Evolutionary conservation across 2,329 filamentous ascomycete species (phyloP), one percentile per base, ranked within the genome.

Genomic region (Hypoxylon sp.): DNA sequence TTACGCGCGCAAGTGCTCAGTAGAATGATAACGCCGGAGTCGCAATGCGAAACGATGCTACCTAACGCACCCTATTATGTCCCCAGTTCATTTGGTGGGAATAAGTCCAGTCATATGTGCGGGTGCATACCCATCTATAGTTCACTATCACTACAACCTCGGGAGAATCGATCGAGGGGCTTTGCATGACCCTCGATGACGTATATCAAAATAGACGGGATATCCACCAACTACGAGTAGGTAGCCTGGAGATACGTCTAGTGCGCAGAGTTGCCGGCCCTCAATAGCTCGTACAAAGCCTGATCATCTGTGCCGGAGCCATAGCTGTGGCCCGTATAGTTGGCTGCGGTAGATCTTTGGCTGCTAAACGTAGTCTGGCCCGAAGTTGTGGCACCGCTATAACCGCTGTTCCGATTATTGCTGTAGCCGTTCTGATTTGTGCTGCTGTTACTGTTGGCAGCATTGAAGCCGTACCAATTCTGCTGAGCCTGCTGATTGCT

Each of bases 391-490:
- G 50, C 24, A 14, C 48, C 30, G 24, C 61, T 33, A 58, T 74
- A 75, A 3, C 61, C 59, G 28, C 56, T 65, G 57, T 65, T 72
- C 40, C 71, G 69, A 51, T 65, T 74, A 38, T 57, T 68, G 24
- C 51, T 61, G 42, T 73, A 76, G 53, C 46, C 62, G 42, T 49
- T 61, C 44, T 72, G 71, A 30, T 65, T 67, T 26, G 52, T 64
- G 52, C 50, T 75, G 50, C 72, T 73, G 11, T 54, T 70, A 22
- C 58, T 66, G 46, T 44, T 70, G 56, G 46, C 72, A 45, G 71
- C 49, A 6, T 68, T 51, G 53, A 79, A 76, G 5, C 74, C 72
- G 60, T 79, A 79, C 78, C 78, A 80, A 26, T 68, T 72, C 52
- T 76, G 74, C 18, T 77, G 74, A 9, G 71, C 65, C 46, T 75